Evolutionary conservation across 805 yeast species (phyloP).

Genomic region (Starmerella tilneyi): DNA sequence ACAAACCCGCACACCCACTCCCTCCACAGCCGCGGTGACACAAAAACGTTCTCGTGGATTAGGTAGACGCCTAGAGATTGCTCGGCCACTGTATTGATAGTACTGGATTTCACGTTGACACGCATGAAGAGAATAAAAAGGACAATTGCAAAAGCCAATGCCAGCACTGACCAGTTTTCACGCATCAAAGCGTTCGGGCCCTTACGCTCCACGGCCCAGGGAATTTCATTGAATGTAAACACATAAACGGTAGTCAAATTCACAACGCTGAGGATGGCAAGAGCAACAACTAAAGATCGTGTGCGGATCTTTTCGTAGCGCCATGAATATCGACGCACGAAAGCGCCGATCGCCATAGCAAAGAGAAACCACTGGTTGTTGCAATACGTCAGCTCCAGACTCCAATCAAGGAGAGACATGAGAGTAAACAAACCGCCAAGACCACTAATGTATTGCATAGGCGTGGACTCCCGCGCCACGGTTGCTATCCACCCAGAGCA

Average conservation of each 20-base stretch:
- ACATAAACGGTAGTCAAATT: slow-evolving; percentile 8
- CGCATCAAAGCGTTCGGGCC: slow-evolving; percentile 12
- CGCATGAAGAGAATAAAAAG: slow-evolving; percentile 9
- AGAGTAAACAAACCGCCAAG: slow-evolving; percentile 1
- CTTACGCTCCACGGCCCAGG: slow-evolving; percentile 5
- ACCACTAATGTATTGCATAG: slow-evolving; percentile 10
- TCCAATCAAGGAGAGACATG: slow-evolving; percentile 10
- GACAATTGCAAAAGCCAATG: slow-evolving; percentile 7
- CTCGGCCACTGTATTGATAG: slow-evolving; percentile 10
- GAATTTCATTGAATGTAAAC: slow-evolving; percentile 2
- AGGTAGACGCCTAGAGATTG: slow-evolving; percentile 17
- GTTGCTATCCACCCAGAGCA: slow-evolving; percentile 15
- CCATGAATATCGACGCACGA: slow-evolving; percentile 9
- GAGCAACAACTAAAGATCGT: not conserved
- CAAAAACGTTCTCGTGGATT: slow-evolving; percentile 13
- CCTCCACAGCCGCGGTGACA: slow-evolving; percentile 8
- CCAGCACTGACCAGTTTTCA: slow-evolving; percentile 12
- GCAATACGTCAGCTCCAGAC: slow-evolving; percentile 1
- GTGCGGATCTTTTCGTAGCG: slow-evolving; percentile 7
- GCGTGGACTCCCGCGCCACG: slow-evolving; percentile 5
- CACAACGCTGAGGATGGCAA: not conserved
- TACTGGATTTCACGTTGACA: not conserved
- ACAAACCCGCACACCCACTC: slow-evolving; percentile 2
- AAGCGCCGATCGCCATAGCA: slow-evolving; percentile 12
- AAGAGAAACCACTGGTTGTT: slow-evolving; percentile 15